phyloP scores from a whole-genome alignment of 73 alveolate genomes.

The Tetrahymena thermophila region DNA sequence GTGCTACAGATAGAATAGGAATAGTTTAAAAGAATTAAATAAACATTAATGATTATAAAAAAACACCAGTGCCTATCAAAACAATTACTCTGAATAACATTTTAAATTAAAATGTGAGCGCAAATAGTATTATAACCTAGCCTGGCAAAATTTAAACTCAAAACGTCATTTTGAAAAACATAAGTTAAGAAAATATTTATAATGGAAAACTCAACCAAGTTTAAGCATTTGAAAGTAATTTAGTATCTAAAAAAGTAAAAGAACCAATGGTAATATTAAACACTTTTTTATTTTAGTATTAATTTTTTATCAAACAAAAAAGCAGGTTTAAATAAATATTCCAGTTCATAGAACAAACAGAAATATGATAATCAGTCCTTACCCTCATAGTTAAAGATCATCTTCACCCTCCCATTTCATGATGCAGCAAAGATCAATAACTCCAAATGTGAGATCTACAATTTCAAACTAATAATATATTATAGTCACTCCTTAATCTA shows the following conservation, averaged over 20 bases:
- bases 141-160: neutral
- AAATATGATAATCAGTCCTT: neutral
- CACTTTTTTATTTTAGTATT: neutral
- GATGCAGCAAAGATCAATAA: neutral
- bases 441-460: neutral
- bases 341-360: neutral
- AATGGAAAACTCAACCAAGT: neutral
- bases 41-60: neutral
- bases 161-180: neutral
- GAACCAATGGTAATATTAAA: neutral
- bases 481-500: neutral
- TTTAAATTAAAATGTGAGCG: neutral
- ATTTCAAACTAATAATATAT: neutral
- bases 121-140: neutral
- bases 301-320: neutral
- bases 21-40: neutral
- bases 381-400: neutral
- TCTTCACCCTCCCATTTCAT: neutral
- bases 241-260: neutral
- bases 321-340: neutral
- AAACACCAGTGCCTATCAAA: neutral
- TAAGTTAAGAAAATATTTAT: neutral
- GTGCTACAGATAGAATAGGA: neutral
- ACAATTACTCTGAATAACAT: neutral
- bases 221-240: neutral